A percentile compares a stretch with the other conserved stretches of the same genome.
Evolutionary conservation across 306 rosid species (phyloP).

Genomic region (Quercus mongolica): DNA sequence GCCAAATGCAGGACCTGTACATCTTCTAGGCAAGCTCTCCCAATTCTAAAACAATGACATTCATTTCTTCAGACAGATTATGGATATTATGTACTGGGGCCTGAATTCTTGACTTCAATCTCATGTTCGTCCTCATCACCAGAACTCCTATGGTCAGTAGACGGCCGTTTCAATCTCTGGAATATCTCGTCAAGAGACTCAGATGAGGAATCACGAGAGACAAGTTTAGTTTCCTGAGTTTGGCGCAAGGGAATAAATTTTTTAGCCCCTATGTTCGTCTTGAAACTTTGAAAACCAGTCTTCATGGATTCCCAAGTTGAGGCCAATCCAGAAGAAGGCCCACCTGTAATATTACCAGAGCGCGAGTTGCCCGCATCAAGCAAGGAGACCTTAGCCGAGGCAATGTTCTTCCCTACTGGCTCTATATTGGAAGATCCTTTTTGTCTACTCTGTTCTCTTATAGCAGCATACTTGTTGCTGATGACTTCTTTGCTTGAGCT

Average conservation of each 20-base stretch:
- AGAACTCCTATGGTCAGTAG: conserved; percentile 36
- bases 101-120: conserved; percentile 28
- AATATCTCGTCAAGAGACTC: conserved; percentile 94
- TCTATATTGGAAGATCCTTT: conserved; percentile 36
- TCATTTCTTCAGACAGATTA: conserved; percentile 1
- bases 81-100: conserved; percentile 43
- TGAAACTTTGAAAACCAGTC: conserved; percentile 73
- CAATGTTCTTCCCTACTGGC: conserved; percentile 48
- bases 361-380: conserved; percentile 41
- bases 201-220: conserved; percentile 59
- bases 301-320: conserved; percentile 79
- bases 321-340: conserved; percentile 49
- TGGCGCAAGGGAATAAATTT: conserved; percentile 60
- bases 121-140: conserved; percentile 38
- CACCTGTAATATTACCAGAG: conserved; percentile 33
- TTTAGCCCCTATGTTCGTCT: conserved; percentile 63
- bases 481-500: conserved; percentile 79
- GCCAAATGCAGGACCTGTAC: conserved; percentile 45
- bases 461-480: conserved; percentile 74
- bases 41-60: conserved; percentile 17
- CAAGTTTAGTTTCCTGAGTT: conserved; percentile 39
- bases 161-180: conserved; percentile 80
- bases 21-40: conserved; percentile 23
- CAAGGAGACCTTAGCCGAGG: conserved; percentile 65
- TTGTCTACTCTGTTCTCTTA: conserved; percentile 64